Conservation (phyloP, 768 basidiomycete species). For the Leccinellum luteum region DNA sequence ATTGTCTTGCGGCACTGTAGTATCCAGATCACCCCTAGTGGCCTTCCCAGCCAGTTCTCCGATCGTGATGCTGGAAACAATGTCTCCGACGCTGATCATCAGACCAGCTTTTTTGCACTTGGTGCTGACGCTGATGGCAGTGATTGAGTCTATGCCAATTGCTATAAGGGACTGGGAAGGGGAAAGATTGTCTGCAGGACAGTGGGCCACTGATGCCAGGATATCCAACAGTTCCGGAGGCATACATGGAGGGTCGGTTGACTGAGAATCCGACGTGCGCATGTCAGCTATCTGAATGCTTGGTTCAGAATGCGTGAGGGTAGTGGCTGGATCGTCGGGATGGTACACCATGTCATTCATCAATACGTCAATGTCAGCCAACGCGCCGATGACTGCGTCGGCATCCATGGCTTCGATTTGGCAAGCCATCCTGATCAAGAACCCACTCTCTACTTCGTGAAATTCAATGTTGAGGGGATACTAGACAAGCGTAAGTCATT, state of each 20-base stretch:
- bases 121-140: slow-evolving; percentile 43
- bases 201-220: slow-evolving; percentile 22
- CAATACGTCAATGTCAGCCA: slow-evolving; percentile 20
- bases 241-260: background rate
- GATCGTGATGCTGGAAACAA: slow-evolving; percentile 41
- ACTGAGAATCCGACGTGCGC: background rate
- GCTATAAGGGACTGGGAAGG: slow-evolving; percentile 36
- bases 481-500: slow-evolving; percentile 21
- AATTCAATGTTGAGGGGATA: slow-evolving; percentile 46
- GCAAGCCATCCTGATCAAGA: slow-evolving; percentile 38
- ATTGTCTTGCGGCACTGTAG: background rate
- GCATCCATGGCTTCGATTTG: slow-evolving; percentile 28
- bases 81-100: slow-evolving; percentile 34
- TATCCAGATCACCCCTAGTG: background rate
- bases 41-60: slow-evolving; percentile 22
- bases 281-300: background rate
- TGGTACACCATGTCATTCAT: slow-evolving; percentile 20
- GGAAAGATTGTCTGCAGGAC: slow-evolving; percentile 30
- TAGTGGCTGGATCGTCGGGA: slow-evolving; percentile 14
- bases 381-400: slow-evolving; percentile 15
- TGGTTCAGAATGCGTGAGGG: background rate
- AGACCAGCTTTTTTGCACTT: slow-evolving; percentile 39
- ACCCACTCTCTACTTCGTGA: slow-evolving; percentile 29
- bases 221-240: slow-evolving; percentile 8
- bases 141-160: slow-evolving; percentile 50